Conservation (phyloP, 495 filamentous ascomycete species). For the Cetradonia linearis region DNA sequence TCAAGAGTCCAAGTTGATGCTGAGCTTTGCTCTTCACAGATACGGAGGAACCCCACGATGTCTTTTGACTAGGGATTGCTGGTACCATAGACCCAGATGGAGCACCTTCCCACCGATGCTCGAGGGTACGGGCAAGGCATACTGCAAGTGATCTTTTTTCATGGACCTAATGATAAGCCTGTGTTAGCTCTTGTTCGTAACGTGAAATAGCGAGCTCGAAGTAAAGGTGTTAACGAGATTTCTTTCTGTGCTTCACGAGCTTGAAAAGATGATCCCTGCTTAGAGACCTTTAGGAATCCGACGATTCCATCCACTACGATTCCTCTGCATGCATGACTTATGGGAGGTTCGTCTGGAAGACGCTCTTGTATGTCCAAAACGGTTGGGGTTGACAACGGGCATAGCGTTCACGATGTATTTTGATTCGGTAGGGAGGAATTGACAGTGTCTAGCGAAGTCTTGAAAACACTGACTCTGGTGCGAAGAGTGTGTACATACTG, state of each 20-base stretch:
- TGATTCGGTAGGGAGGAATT: background rate
- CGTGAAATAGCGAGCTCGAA: background rate
- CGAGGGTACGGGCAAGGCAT: background rate
- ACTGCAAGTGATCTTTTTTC: background rate
- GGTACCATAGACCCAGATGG: background rate
- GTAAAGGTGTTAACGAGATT: no score
- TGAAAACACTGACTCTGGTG: background rate
- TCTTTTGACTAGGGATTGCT: background rate
- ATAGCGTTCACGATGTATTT: background rate
- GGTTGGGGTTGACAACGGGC: background rate
- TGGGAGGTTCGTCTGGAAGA: no score
- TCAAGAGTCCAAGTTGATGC: background rate
- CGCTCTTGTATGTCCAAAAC: background rate
- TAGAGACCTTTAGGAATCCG: no score
- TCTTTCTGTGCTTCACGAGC: no score
- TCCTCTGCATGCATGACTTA: no score
- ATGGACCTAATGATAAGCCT: background rate
- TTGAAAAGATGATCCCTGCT: no score
- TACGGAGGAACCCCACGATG: background rate
- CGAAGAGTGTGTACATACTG: background rate
- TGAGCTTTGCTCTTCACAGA: background rate
- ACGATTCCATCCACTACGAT: no score
- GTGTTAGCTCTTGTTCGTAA: background rate
- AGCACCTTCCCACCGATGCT: background rate
- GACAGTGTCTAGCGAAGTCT: background rate